These are phyloP conservation scores for Patellaria atrata DNA, from an alignment of 495 filamentous ascomycete genomes.

Conservation along the genomic window DNA sequence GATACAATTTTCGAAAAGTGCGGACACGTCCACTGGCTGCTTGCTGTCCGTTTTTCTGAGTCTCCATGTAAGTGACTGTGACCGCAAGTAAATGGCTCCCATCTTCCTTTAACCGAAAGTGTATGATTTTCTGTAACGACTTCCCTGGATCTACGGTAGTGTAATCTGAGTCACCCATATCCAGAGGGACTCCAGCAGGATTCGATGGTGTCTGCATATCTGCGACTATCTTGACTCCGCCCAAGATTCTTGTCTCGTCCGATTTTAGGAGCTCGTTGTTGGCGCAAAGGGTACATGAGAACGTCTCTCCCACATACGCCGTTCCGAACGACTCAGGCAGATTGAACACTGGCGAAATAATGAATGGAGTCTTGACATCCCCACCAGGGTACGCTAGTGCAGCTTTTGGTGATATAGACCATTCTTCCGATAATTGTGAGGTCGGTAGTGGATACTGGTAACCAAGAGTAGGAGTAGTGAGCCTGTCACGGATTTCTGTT, in stretches of 20 bases:
- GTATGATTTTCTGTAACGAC: conserved; percentile 69
- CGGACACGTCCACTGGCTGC: conserved; percentile 44
- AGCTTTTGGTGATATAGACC: conserved; percentile 36
- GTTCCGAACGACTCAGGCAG: conserved; percentile 85
- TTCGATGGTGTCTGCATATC: conserved; percentile 87
- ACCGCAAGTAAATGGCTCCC: conserved; percentile 89
- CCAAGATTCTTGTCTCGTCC: conserved; percentile 33
- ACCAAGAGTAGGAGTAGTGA: conserved; percentile 30
- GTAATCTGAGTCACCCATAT: conserved; percentile 32
- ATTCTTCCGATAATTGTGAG: conserved; percentile 21
- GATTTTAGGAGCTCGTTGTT: conserved; percentile 59
- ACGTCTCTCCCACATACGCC: conserved; percentile 90
- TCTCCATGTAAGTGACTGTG: conserved; percentile 78
- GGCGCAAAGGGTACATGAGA: conserved; percentile 83
- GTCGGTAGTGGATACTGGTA: conserved; percentile 40
- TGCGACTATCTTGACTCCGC: conserved; percentile 65
- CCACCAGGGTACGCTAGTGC: conserved; percentile 40
- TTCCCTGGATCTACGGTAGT: conserved; percentile 47
- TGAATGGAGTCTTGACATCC: conserved; percentile 36
- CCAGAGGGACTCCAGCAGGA: conserved; percentile 35
- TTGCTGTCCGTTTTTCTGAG: conserved; percentile 24
- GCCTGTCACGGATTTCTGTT: conserved; percentile 13
- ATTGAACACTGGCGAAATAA: conserved; percentile 56
- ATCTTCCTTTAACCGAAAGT: conserved; percentile 83
- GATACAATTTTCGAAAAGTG: conserved; percentile 91